Conservation (phyloP, 495 filamentous ascomycete genomes). For the Hyaloscypha variabilis region DNA sequence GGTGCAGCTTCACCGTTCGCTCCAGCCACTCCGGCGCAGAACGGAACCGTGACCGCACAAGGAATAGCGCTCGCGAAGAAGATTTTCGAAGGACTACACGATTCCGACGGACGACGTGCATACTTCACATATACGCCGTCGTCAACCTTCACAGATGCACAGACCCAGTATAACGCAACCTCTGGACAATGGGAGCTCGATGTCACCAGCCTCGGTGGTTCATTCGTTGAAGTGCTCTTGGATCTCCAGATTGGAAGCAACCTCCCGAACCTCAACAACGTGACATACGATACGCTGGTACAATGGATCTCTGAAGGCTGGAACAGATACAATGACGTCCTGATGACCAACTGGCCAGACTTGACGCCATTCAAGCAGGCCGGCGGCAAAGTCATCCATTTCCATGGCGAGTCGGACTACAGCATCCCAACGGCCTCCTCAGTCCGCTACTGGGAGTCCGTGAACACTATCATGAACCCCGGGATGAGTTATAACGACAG, state of each 20-base stretch:
- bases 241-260: conserved; percentile 37
- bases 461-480: conserved; percentile 52
- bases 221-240: conserved; percentile 41
- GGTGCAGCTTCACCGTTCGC: conserved; percentile 17
- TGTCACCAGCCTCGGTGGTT: conserved; percentile 40
- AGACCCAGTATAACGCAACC: conserved; percentile 43
- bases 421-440: conserved; percentile 50
- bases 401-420: conserved; percentile 54
- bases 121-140: conserved; percentile 50
- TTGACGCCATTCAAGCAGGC: conserved; percentile 41
- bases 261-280: conserved; percentile 40
- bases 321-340: conserved; percentile 40
- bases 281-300: conserved; percentile 51
- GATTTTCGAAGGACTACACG: conserved; percentile 47
- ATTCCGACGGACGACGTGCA: conserved; percentile 43
- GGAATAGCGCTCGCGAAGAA: conserved; percentile 42
- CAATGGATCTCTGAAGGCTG: conserved; percentile 47
- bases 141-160: conserved; percentile 45
- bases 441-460: conserved; percentile 51
- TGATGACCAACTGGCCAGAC: conserved; percentile 53
- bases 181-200: conserved; percentile 41
- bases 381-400: conserved; percentile 55
- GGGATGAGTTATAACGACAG: conserved; percentile 39
- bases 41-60: conserved; percentile 45
- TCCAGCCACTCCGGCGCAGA: conserved; percentile 40